Evolutionary conservation across 257 asterid species (phyloP), one percentile per base, ranked within the genome.

Genomic region (Fraxinus cuspidata): DNA sequence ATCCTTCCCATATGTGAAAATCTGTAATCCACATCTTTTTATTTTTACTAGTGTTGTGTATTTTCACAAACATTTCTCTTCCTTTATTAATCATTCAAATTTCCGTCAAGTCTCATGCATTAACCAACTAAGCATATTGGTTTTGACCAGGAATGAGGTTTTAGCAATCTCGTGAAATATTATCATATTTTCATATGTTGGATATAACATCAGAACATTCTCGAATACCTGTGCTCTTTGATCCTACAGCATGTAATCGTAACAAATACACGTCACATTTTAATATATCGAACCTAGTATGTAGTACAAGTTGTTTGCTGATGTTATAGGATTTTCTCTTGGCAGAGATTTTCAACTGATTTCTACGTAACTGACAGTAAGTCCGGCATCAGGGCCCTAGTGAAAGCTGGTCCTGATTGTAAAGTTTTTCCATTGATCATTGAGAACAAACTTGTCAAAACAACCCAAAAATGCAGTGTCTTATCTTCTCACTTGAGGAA

Each of bases 311-410:
- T 27, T 23, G 19, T 63, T 63, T 27, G 16, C 78, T 74, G 58
- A 60, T 32, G 42, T 74, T 7, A 5, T 9, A 3, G 66, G 21
- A 35, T 68, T 58, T 79, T 58, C 29, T 84, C 70, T 2, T 78
- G 78, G 78, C 84, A 84, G 87, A 84, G 89, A 75, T 42, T 74
- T 70, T 77, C 86, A 69, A 82, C 77, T 31, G 90, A 86, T 79
- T 84, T 82, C 81, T 84, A 84, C 81, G 34, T 84, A 32, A 86
- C 83, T 19, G 88, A 86, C 78, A 65, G 74, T 67, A 84, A 80
- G 67, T 81, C 87, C 5, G 82, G 88, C 64, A 78, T 72, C 71
- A 77, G 88, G 72, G 85, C 73, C 74, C 79, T 84, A 5, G 85
- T 82, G 40, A 86, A 84, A 75, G 88, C 86, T 47, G 90, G 86